Base-by-base conservation (phyloP, 768 basidiomycete genomes). In the Serendipita sp. region DNA sequence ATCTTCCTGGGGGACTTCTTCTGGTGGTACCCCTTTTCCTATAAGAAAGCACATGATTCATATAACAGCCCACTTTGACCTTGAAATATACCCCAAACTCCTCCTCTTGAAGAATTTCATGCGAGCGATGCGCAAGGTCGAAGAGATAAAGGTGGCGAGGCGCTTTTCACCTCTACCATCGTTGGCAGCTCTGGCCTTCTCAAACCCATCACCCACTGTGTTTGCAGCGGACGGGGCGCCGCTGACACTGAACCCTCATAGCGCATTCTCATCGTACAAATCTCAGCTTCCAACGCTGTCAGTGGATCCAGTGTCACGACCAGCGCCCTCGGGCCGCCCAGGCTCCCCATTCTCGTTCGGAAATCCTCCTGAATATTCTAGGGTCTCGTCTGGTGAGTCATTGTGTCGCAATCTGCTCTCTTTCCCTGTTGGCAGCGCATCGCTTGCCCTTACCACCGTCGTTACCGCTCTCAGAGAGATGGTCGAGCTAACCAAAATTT, bases 331-430 rank as follows among this genome's bases (percentile, higher is more conserved):
- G 35, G 56, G 56, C 36, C 56, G 56, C 32, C 56, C 56, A 60
- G 56, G 56, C 18, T 60, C 56, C n/a, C 56, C 56, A 10, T 60
- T 60, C 34, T 60, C 56, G 18, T 60, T 60, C 32, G 56, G 56
- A 60, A 60, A 60, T 60, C 56, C 56, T 28, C 56, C 56, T 28
- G 16, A 23, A 60, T 60, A 60, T 34, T 30, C 56, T n/a, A 32
- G 56, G 10, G 34, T n/a, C 16, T 60, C 56, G 8, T 38, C 56
- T 60, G 18, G 56, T 60, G 36, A 36, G 56, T 38, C 11, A 23
- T 34, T 60, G 10, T 34, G 3, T n/a, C 35, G 28, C 32, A 8
- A 18, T 18, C 2, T 32, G 8, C 18, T 8, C 48, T n/a, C n/a
- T 51, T 51, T 51, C 2, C 48, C n/a, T n/a, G 18, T 32, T n/a